Percentiles rank a stretch among this genome's conserved stretches.
Conservation (phyloP, 176 grass and related monocot genomes). For the Saccharum officinarum region DNA sequence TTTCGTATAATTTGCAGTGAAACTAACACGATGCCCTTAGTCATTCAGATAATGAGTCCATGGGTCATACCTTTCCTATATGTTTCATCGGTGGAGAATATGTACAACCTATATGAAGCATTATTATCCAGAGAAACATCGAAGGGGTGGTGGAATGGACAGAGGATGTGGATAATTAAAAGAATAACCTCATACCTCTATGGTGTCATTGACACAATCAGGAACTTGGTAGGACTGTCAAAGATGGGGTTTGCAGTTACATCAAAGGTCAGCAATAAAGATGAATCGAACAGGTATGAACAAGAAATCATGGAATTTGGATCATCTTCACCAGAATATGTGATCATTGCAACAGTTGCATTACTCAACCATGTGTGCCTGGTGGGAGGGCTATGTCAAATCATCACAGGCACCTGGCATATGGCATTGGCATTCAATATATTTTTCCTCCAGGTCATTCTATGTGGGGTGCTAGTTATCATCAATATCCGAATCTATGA, state of each 20-base stretch:
- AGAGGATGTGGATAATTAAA: conserved; percentile 67
- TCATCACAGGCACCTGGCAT: conserved; percentile 10
- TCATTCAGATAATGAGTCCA: conserved; percentile 47
- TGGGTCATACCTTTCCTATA: conserved; percentile 69
- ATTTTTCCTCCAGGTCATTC: conserved; percentile 49
- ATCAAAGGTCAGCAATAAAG: conserved; percentile 52
- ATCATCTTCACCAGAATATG: conserved; percentile 45
- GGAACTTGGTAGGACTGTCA: conserved; percentile 49
- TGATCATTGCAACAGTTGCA: conserved; percentile 56
- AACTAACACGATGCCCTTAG: conserved; percentile 20
- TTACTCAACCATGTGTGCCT: conserved; percentile 61
- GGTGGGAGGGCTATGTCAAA: conserved; percentile 26
- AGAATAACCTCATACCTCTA: conserved; percentile 72
- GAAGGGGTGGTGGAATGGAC: conserved; percentile 74
- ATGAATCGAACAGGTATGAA: conserved; percentile 62
- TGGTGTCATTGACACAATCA: conserved; percentile 33
- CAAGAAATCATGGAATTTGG: conserved; percentile 84
- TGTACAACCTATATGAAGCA: conserved; percentile 54
- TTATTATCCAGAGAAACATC: conserved; percentile 47
- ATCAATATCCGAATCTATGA: conserved; percentile 64
- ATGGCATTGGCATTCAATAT: conserved; percentile 19
- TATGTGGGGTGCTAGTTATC: conserved; percentile 55
- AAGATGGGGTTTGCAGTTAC: conserved; percentile 57
- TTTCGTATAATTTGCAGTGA: neutral
- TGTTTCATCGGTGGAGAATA: conserved; percentile 33